Evolutionary conservation across 768 basidiomycete species (phyloP).

Genomic region (Russula vinacea): DNA sequence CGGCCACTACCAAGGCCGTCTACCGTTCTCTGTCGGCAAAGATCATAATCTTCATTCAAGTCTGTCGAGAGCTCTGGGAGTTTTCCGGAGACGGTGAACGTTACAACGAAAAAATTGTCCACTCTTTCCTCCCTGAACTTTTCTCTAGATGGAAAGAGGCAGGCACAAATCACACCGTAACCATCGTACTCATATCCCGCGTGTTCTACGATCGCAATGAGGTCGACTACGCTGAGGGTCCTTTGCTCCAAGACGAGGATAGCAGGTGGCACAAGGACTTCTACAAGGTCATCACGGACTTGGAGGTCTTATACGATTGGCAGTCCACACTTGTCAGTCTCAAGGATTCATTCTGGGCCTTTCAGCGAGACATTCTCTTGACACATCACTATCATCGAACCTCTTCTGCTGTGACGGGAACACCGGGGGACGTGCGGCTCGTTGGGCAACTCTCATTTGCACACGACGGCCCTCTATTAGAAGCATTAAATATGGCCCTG

Average conservation of each 20-base stretch:
- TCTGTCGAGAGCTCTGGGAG: slow-evolving; percentile 94
- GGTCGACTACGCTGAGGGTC: slow-evolving; percentile 78
- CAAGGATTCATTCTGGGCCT: slow-evolving; percentile 86
- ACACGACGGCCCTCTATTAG: slow-evolving; percentile 92
- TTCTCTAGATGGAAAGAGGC: slow-evolving; percentile 81
- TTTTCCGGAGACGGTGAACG: slow-evolving; percentile 96
- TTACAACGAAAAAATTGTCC: slow-evolving; percentile 95
- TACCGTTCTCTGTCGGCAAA: slow-evolving; percentile 90
- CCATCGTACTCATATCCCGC: slow-evolving; percentile 90
- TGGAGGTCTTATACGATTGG: slow-evolving; percentile 87
- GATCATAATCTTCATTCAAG: slow-evolving; percentile 92
- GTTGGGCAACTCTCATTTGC: slow-evolving; percentile 81
- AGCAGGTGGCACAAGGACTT: slow-evolving; percentile 91
- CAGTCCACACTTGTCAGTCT: slow-evolving; percentile 79
- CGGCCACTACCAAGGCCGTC: slow-evolving; percentile 79
- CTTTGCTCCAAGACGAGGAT: slow-evolving; percentile 69
- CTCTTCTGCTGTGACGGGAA: slow-evolving; percentile 37
- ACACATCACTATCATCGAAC: slow-evolving; percentile 83
- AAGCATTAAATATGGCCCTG: slow-evolving; percentile 88
- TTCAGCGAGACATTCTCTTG: slow-evolving; percentile 86
- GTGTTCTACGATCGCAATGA: slow-evolving; percentile 84
- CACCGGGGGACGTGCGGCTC: slow-evolving; percentile 55
- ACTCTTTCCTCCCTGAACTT: slow-evolving; percentile 89
- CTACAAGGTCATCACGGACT: slow-evolving; percentile 91
- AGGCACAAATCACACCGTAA: slow-evolving; percentile 88